Evolutionary conservation across 805 yeast species (phyloP), one percentile per base, ranked within the genome.

Genomic region (Metschnikowia koreensis): DNA sequence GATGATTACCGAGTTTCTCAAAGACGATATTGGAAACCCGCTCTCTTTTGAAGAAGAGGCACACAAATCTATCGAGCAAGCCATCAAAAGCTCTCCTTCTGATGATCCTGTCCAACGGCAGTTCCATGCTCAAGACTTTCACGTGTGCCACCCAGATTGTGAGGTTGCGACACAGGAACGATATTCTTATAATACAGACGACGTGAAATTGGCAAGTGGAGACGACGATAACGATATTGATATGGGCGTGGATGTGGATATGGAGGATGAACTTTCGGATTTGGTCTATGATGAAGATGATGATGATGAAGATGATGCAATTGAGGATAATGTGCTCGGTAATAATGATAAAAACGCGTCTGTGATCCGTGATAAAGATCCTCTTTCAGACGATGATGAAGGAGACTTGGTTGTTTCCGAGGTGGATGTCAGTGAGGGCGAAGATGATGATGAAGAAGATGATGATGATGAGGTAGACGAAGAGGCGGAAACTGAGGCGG

Each of bases 21-120:
- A 77, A 46, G 93, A 87, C 66, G 94, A 87, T 63, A 69, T 87
- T 15, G 79, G 77, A 45, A 90, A 86, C 61, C 78, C 84, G 5
- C 72, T 83, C 56, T 73, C 81, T 26, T 70, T 83, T 57, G 90
- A 85, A 57, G 78, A 73, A 16, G 84, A 81, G 54, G 80, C 84
- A 0, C 56, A 71, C 43, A 80, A 78, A 47, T 82, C 77, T 50
- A 71, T 84, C 9, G 72, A 51, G 37, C 17, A 51, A 11, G 39
- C 44, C 15, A 39, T 45, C 31, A 45, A 38, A 11, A 38, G 26
- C 66, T 17, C 58, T 64, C 6, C 57, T 4, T 7, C 34, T 6
- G 39, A 2, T 10, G 39, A 2, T 10, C 11, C 12, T 10, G 28
- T 6, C 3, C 33, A n/a, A 13, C 36, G 15, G 27, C n/a, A 17